phyloP scores from a whole-genome alignment of 257 asterid species.

The Nicotiana benthamiana region DNA sequence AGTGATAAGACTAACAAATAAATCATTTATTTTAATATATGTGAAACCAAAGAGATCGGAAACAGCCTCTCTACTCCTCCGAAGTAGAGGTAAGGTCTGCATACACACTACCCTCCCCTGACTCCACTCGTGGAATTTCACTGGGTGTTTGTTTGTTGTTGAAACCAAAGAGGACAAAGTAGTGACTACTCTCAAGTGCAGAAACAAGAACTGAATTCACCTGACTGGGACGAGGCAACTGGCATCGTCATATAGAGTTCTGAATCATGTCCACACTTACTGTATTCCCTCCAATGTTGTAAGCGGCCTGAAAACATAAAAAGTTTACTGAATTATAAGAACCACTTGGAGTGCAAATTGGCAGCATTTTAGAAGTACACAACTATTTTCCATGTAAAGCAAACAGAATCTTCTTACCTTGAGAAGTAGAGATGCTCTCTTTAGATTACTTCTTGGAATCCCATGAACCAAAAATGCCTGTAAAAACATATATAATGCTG shows the following conservation, averaged over 20 bases:
- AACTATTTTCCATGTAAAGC: too few relatives aligned
- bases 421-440: conserved; percentile 58
- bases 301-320: conserved; percentile 59
- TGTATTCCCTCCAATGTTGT: conserved; percentile 71
- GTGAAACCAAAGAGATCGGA: neutral
- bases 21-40: neutral
- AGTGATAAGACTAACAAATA: neutral
- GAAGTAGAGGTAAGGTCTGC: too few relatives aligned
- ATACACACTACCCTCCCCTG: too few relatives aligned
- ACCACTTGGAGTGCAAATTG: neutral
- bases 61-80: too few relatives aligned
- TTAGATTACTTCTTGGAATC: conserved; percentile 49
- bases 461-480: conserved; percentile 86
- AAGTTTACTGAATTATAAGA: neutral
- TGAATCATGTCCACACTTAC: too few relatives aligned
- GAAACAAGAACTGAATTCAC: conserved; percentile 20
- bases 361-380: too few relatives aligned
- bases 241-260: conserved; percentile 59
- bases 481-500: conserved; percentile 1
- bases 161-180: too few relatives aligned
- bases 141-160: too few relatives aligned
- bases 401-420: conserved; percentile 37
- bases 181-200: neutral
- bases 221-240: conserved; percentile 84
- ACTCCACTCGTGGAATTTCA: too few relatives aligned